Base-by-base conservation (phyloP, 2,329 filamentous ascomycete species). In the Beauveria sp. region DNA sequence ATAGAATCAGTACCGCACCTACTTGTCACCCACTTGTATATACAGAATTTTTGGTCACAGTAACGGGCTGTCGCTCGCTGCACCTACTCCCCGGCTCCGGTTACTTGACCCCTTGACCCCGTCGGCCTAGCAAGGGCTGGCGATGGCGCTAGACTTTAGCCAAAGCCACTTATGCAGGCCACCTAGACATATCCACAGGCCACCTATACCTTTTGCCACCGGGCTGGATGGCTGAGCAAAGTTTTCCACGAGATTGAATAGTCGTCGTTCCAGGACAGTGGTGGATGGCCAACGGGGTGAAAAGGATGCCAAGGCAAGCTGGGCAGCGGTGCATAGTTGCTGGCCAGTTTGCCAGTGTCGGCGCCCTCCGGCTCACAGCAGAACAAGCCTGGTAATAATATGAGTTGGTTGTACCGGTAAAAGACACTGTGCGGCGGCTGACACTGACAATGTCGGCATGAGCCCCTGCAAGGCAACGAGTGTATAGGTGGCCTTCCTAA, bases 401-500 rank as follows among this genome's bases (percentile, higher is more conserved):
- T 24, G 26, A 20, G 18, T 48, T 40, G 20, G 28, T n/a, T 20
- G 54, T 10, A 31, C 43, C 31, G 5, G 10, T 12, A 12, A 34
- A 24, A 26, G 53, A n/a, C 34, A 18, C 20, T 16, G 14, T 12
- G n/a, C n/a, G 51, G 40, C 14, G 42, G 28, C n/a, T 56, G 53
- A 22, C 31, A 45, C 16, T 28, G n/a, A 5, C 43, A 8, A 38
- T 38, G 34, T 38, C 12, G 24, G 28, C n/a, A 38, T 46, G 24
- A 26, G 20, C 55, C 55, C 54, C 43, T 49, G 55, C 45, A 49
- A 58, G 55, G 55, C 55, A 58, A 26, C 45, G n/a, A 58, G 43
- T 58, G 55, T 58, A 58, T 58, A 58, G 55, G 55, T 58, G 55
- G 55, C 55, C 43, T 58, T 46, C 55, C 55, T 58, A 58, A 48